A percentile compares a stretch with the other conserved stretches of the same genome.
phyloP scores from a whole-genome alignment of 768 basidiomycete genomes.

The Naganishia friedmannii region DNA sequence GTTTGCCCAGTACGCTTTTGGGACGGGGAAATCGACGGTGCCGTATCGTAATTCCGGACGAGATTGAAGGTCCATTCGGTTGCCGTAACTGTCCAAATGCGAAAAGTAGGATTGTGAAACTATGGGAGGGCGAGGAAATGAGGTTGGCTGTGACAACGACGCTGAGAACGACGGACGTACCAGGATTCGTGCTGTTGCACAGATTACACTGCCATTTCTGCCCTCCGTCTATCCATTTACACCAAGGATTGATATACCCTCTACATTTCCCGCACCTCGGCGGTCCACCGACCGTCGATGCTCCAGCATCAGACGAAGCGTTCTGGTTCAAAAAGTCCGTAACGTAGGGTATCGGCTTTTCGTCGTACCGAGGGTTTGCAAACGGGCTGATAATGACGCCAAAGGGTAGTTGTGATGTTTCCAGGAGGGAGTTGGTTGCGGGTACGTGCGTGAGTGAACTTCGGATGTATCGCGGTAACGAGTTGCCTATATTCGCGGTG shows the following conservation, averaged over 20 bases:
- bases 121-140: neutral
- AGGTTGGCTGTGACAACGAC: conserved; percentile 5
- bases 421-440: conserved; percentile 69
- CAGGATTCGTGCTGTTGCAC: conserved; percentile 77
- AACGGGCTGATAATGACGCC: conserved; percentile 86
- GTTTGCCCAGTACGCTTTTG: conserved; percentile 77
- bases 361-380: conserved; percentile 64
- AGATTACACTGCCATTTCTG: conserved; percentile 88
- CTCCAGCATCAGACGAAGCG: conserved; percentile 25
- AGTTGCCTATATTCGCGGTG: conserved; percentile 64
- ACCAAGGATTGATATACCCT: conserved; percentile 93
- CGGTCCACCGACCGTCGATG: conserved; percentile 62
- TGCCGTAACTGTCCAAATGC: conserved; percentile 71
- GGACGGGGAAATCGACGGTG: conserved; percentile 83
- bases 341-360: conserved; percentile 76
- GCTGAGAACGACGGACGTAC: conserved; percentile 55
- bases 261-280: conserved; percentile 79
- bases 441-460: conserved; percentile 88
- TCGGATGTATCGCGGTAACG: conserved; percentile 84
- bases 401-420: conserved; percentile 78
- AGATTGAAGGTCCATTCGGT: conserved; percentile 73
- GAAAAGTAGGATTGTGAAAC: conserved; percentile 70
- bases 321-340: conserved; percentile 55
- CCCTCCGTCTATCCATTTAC: conserved; percentile 76
- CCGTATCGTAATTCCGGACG: conserved; percentile 86